phyloP scores from a whole-genome alignment of 2,329 filamentous ascomycete genomes.

The Corynespora cassiicola region DNA sequence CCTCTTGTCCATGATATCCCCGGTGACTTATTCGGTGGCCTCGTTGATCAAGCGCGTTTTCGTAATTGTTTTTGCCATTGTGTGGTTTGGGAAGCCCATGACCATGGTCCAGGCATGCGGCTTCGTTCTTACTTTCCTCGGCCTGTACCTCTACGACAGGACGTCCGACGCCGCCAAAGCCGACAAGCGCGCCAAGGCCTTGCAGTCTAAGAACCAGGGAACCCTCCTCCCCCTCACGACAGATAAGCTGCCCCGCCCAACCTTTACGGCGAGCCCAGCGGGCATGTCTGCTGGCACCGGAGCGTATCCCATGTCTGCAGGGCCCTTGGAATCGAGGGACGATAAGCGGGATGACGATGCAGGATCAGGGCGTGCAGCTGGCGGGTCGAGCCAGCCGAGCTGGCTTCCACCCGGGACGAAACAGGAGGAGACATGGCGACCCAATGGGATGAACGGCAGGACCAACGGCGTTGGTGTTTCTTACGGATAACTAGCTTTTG shows the following conservation, averaged over 20 bases:
- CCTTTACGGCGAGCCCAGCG: slow-evolving; percentile 49
- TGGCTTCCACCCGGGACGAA: slow-evolving; percentile 83
- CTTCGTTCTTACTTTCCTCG: slow-evolving; percentile 87
- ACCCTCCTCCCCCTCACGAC: slow-evolving; percentile 71
- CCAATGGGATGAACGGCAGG: slow-evolving; percentile 30
- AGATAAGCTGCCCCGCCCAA: slow-evolving; percentile 28
- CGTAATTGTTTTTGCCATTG: slow-evolving; percentile 90
- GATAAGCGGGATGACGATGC: slow-evolving; percentile 65
- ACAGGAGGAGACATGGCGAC: slow-evolving; percentile 82
- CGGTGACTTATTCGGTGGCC: slow-evolving; percentile 96
- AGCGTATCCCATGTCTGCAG: slow-evolving; percentile 30
- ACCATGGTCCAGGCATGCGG: slow-evolving; percentile 83
- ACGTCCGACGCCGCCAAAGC: slow-evolving; percentile 88
- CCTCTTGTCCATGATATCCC: slow-evolving; percentile 89
- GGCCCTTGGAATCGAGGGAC: slow-evolving; percentile 46
- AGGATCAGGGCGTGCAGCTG: slow-evolving; percentile 48
- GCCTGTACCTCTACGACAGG: slow-evolving; percentile 93
- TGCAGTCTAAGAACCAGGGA: slow-evolving; percentile 68
- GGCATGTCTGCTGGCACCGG: slow-evolving; percentile 43
- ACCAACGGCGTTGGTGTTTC: slow-evolving; percentile 32
- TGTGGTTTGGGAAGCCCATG: slow-evolving; percentile 94
- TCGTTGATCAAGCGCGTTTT: slow-evolving; percentile 97
- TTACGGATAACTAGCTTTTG: slow-evolving; percentile 15
- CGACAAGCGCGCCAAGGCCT: slow-evolving; percentile 73
- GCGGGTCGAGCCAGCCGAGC: slow-evolving; percentile 47